phyloP scores from a whole-genome alignment of 495 filamentous ascomycete genomes.

The Aspergillus bertholletiae region DNA sequence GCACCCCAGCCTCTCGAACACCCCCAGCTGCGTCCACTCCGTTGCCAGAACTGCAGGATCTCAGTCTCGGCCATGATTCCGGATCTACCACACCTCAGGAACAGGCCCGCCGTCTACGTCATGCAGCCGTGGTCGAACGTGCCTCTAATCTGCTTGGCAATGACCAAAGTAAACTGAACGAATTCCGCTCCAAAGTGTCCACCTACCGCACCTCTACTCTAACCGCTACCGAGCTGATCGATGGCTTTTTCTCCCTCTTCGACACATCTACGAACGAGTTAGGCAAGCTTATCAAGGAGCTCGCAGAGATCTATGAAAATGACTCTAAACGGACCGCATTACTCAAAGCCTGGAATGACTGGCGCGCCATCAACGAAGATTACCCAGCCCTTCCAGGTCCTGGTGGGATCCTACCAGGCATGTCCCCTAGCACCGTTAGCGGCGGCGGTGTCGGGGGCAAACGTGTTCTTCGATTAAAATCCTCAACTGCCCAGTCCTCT shows the following conservation, averaged over 20 bases:
- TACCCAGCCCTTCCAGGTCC: conserved; percentile 84
- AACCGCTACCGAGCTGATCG: conserved; percentile 70
- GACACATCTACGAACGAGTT: conserved; percentile 74
- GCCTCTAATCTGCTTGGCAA: conserved; percentile 76
- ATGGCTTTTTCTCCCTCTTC: conserved; percentile 78
- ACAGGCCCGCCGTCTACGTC: conserved; percentile 71
- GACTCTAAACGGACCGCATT: conserved; percentile 66
- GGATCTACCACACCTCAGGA: conserved; percentile 61
- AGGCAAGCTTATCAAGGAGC: conserved; percentile 85
- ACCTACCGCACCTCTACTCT: conserved; percentile 64
- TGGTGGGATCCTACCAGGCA: conserved; percentile 53
- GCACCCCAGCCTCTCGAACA: conserved; percentile 38
- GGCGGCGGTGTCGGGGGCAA: conserved; percentile 36
- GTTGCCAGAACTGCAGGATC: conserved; percentile 37
- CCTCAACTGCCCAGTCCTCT: conserved; percentile 70
- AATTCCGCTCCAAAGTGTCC: conserved; percentile 77
- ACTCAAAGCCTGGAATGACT: conserved; percentile 84
- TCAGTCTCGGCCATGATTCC: conserved; percentile 30
- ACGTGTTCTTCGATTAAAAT: conserved; percentile 70
- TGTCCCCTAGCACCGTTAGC: conserved; percentile 38
- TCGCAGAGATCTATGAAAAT: conserved; percentile 90
- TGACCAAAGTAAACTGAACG: conserved; percentile 63
- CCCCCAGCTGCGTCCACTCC: conserved; percentile 37
- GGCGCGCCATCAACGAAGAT: conserved; percentile 93
- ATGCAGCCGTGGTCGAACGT: conserved; percentile 75